These are phyloP conservation scores for Afroboletus lepidellus DNA, from an alignment of 1,284 basidiomycete species.

Conservation along the genomic window DNA sequence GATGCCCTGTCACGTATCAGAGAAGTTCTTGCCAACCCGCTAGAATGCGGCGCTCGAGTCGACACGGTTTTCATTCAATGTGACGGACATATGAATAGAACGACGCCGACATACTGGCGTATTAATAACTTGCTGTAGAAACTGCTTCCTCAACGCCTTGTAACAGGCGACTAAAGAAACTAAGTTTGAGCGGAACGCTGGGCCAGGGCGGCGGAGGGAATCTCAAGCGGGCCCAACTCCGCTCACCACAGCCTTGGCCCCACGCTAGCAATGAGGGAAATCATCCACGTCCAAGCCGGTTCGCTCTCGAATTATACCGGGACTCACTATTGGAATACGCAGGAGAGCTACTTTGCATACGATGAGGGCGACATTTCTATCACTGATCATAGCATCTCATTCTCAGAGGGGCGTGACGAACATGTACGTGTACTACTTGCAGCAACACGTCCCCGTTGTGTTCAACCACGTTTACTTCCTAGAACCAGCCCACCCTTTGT, in stretches of 20 bases:
- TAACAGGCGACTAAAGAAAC: background rate
- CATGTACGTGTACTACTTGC: slow-evolving; percentile 38
- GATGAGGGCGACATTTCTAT: slow-evolving; percentile 44
- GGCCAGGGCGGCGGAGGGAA: too few relatives aligned
- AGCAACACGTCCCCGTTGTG: background rate
- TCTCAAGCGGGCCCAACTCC: too few relatives aligned
- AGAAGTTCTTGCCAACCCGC: background rate
- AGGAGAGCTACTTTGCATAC: slow-evolving; percentile 65
- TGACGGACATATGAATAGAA: slow-evolving; percentile 1
- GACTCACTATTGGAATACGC: slow-evolving; percentile 80
- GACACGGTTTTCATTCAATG: background rate
- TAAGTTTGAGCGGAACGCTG: background rate
- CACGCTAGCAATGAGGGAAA: slow-evolving; percentile 74
- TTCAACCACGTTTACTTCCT: slow-evolving; percentile 8
- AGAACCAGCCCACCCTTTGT: slow-evolving; percentile 59
- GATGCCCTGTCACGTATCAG: background rate
- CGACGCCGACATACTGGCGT: background rate
- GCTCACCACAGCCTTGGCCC: too few relatives aligned
- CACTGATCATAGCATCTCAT: slow-evolving; percentile 58
- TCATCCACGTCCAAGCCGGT: slow-evolving; percentile 75
- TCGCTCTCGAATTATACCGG: slow-evolving; percentile 63
- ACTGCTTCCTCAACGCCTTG: background rate
- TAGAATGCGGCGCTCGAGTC: background rate
- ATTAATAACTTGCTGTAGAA: slow-evolving; percentile 3
- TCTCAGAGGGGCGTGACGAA: slow-evolving; percentile 54